Evolutionary conservation across 495 filamentous ascomycete genomes (phyloP).

Genomic region (Trichoderma reesei): DNA sequence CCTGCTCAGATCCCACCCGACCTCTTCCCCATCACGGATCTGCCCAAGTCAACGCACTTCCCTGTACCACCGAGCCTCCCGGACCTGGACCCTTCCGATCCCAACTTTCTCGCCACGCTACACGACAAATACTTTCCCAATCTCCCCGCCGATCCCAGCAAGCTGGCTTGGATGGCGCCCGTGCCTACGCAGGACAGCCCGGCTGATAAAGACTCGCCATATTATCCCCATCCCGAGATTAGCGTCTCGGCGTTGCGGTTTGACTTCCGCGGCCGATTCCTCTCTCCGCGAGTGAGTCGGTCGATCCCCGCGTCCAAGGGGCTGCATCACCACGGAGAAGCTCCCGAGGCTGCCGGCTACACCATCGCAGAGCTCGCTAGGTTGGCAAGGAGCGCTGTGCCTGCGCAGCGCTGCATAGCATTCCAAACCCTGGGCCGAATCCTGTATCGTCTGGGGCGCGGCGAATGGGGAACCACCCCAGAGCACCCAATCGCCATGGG

Average conservation of each 20-base stretch:
- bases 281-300: constrained; percentile 64
- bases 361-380: constrained; percentile 82
- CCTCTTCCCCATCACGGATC: constrained; percentile 52
- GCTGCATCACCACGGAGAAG: constrained; percentile 88
- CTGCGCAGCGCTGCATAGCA: constrained; percentile 81
- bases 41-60: constrained; percentile 31
- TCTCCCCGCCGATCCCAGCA: constrained; percentile 72
- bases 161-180: constrained; percentile 82
- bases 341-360: constrained; percentile 89
- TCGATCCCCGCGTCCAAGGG: constrained; percentile 64
- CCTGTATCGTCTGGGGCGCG: constrained; percentile 69
- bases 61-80: constrained; percentile 33
- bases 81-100: constrained; percentile 71
- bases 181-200: constrained; percentile 45
- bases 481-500: constrained; percentile 46
- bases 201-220: constrained; percentile 58
- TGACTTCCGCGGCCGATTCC: constrained; percentile 67
- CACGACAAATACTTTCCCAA: constrained; percentile 88
- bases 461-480: constrained; percentile 61
- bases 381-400: constrained; percentile 68
- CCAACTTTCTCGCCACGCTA: constrained; percentile 71
- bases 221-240: constrained; percentile 69
- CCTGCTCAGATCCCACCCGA: constrained; percentile 28
- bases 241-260: constrained; percentile 75
- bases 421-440: constrained; percentile 85